Evolutionary conservation across 306 rosid species (phyloP), one percentile per base, ranked within the genome.

Genomic region (Crotalaria pallida): DNA sequence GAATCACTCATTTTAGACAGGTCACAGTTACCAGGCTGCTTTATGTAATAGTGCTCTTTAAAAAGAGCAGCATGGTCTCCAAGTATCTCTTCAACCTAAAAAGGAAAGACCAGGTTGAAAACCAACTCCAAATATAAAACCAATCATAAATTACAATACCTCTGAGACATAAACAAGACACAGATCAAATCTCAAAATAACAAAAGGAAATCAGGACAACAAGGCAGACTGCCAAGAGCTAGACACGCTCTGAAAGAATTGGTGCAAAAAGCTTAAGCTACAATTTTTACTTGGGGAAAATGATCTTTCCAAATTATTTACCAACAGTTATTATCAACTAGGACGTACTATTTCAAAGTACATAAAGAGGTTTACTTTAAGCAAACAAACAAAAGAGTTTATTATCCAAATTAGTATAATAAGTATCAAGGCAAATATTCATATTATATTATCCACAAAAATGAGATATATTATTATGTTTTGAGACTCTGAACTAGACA

Each of bases 1-100:
- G 98, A 97, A 81, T 94, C 98, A 84, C 98, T 94, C 88, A 84
- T 61, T 80, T 65, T 73, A 56, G 98, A 90, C 43, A 94, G 88
- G 72, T 90, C 94, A 71, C 97, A 94, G 76, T 90, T 94, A 44
- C 98, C 97, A 0, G 19, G 58, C 34, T 88, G 72, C 69, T 93
- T 93, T 57, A 90, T 75, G 79, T 88, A 88, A 72, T 85, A 90
- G 74, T 90, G 94, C 77, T 88, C 87, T 80, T 79, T 76, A 69
- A 94, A 90, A 72, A 90, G 73, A 62, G 86, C 74, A 58, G 98
- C 97, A 84, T 87, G 83, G 81, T 87, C 87, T 59, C 97, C 97
- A 65, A 94, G 95, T 48, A 90, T 61, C 26, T 87, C 96, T 74
- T 88, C 87, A 69, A 90, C 65, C 97, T 94, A 78, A 80, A 77